A percentile compares a stretch with the other conserved stretches of the same genome.
Conservation (phyloP, 1,284 basidiomycete genomes). For the Leccinum angustisporum region DNA sequence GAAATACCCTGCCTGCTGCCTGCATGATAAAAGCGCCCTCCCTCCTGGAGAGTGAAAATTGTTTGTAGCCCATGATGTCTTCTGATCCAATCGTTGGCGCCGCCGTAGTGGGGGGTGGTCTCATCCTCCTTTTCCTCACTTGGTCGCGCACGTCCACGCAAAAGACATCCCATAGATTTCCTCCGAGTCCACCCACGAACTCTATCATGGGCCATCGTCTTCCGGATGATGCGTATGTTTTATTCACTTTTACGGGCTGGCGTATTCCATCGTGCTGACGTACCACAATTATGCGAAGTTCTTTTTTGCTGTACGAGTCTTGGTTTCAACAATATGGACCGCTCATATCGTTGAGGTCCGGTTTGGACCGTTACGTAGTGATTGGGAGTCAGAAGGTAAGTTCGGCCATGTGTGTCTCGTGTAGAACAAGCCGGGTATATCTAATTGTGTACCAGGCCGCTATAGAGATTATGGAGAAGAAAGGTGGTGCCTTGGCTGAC, state of each 20-base stretch:
- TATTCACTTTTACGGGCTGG: neutral
- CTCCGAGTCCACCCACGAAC: conserved; percentile 10
- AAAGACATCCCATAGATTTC: conserved; percentile 1
- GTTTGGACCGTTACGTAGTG: conserved; percentile 10
- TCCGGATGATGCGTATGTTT: conserved; percentile 5
- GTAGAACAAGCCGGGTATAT: neutral
- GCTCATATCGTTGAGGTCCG: conserved; percentile 11
- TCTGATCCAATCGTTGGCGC: neutral
- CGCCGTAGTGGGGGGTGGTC: neutral
- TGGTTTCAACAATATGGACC: conserved; percentile 14
- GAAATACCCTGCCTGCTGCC: neutral
- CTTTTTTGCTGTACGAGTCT: conserved; percentile 5
- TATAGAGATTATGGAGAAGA: conserved; percentile 17
- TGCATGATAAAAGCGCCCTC: neutral
- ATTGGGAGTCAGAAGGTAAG: conserved; percentile 16
- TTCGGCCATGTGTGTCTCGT: neutral
- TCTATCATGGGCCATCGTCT: conserved; percentile 7
- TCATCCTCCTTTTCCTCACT: conserved; percentile 6
- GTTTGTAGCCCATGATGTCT: neutral
- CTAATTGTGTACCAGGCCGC: conserved; percentile 9
- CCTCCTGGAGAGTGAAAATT: neutral
- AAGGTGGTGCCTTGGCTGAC: neutral
- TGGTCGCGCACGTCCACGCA: neutral
- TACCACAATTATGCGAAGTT: neutral
- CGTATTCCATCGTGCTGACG: neutral